These are phyloP conservation scores for Eutypa lata DNA, from an alignment of 2,329 filamentous ascomycete species.

Conservation along the genomic window DNA sequence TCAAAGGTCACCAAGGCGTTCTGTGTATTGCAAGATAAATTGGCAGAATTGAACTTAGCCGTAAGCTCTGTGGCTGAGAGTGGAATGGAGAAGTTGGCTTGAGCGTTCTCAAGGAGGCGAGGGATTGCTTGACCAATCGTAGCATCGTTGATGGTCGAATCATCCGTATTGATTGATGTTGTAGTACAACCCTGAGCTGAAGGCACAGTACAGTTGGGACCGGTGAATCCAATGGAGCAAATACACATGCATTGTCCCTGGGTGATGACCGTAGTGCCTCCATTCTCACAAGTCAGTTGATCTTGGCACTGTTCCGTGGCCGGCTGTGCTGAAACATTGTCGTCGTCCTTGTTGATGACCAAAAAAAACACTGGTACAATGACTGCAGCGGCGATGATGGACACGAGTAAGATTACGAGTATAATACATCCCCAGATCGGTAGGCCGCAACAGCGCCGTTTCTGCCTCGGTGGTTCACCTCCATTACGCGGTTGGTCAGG, in stretches of 20 bases:
- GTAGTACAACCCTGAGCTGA: constrained; percentile 52
- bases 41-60: constrained; percentile 69
- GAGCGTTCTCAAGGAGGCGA: constrained; percentile 63
- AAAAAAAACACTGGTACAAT: constrained; percentile 70
- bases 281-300: constrained; percentile 69
- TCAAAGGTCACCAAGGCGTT: constrained; percentile 87
- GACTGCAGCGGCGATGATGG: constrained; percentile 76
- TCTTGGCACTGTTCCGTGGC: constrained; percentile 54
- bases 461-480: constrained; percentile 19
- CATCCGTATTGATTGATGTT: constrained; percentile 38
- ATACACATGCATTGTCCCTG: constrained; percentile 76
- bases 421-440: constrained; percentile 75
- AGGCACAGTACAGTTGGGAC: constrained; percentile 46
- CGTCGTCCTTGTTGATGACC: constrained; percentile 51
- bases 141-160: constrained; percentile 56
- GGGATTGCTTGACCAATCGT: constrained; percentile 80
- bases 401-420: constrained; percentile 59
- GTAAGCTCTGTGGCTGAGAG: constrained; percentile 69
- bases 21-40: constrained; percentile 77
- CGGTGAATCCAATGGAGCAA: constrained; percentile 83
- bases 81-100: constrained; percentile 70
- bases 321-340: constrained; percentile 28
- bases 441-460: constrained; percentile 77
- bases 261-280: constrained; percentile 71
- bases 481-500: background rate